Conservation (phyloP, 352 stramenopile genomes). For the Peronospora farinosa region DNA sequence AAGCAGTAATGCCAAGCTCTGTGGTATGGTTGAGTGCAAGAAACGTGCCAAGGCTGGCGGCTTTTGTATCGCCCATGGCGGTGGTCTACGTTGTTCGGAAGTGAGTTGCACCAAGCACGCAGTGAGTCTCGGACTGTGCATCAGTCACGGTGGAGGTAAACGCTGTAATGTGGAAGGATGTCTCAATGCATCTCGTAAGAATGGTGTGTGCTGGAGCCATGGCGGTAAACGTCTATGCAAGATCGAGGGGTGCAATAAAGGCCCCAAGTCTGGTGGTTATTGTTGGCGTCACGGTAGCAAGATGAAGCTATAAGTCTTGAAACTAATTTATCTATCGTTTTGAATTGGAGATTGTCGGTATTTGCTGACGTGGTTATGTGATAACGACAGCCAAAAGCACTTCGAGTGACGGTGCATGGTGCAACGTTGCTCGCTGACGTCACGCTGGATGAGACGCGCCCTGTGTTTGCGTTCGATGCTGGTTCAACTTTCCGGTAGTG, state of each 20-base stretch:
- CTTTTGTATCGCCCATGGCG: constrained; percentile 78
- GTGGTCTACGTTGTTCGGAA: constrained; percentile 67
- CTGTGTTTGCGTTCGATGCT: too few species aligned
- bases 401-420: background rate
- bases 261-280: constrained; percentile 74
- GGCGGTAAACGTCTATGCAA: constrained; percentile 78
- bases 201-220: constrained; percentile 78
- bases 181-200: constrained; percentile 74
- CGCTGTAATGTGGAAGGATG: constrained; percentile 69
- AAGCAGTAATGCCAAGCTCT: constrained; percentile 67
- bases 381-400: constrained; percentile 1
- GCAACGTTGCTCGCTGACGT: too few species aligned
- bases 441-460: too few species aligned
- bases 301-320: constrained; percentile 30
- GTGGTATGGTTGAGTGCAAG: constrained; percentile 58
- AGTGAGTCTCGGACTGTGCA: constrained; percentile 77
- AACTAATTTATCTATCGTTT: constrained; percentile 42
- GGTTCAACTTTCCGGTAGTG: too few species aligned
- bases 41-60: constrained; percentile 78
- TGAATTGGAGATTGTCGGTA: constrained; percentile 11
- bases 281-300: constrained; percentile 82
- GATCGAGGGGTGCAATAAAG: constrained; percentile 71
- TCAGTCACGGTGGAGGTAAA: constrained; percentile 78
- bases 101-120: constrained; percentile 72
- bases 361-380: constrained; percentile 23